These are phyloP conservation scores for Sporothrix globosa DNA, from an alignment of 2,329 filamentous ascomycete genomes.

Conservation along the genomic window DNA sequence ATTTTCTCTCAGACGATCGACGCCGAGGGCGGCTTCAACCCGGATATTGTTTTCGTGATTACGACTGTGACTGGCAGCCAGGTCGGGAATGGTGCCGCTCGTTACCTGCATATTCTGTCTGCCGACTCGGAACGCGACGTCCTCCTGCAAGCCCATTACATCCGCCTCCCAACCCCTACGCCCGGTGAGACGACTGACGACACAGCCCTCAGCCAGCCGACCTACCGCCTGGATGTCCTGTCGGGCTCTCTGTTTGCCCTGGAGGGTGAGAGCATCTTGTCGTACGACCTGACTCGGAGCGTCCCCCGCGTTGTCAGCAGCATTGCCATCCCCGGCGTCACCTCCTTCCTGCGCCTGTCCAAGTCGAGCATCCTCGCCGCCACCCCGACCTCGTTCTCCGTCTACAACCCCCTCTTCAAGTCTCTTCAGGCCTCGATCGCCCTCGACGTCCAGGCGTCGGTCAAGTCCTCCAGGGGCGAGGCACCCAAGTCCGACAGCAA, in stretches of 20 bases:
- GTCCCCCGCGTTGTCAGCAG: conserved; percentile 63
- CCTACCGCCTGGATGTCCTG: conserved; percentile 63
- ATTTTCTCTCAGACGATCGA: conserved; percentile 55
- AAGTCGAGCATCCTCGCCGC: conserved; percentile 66
- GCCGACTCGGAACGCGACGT: conserved; percentile 35
- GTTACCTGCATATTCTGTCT: conserved; percentile 46
- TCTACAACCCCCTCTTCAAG: conserved; percentile 72
- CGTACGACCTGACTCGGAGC: conserved; percentile 66
- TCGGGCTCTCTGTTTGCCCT: conserved; percentile 68
- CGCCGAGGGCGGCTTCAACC: conserved; percentile 49
- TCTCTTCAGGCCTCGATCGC: conserved; percentile 58
- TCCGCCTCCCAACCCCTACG: conserved; percentile 31
- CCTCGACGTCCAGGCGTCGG: conserved; percentile 44
- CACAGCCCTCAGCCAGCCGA: conserved; percentile 29
- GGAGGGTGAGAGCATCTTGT: conserved; percentile 55
- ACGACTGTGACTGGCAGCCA: conserved; percentile 45
- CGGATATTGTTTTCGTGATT: conserved; percentile 60
- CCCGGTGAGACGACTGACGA: conserved; percentile 7
- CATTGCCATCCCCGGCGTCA: conserved; percentile 55
- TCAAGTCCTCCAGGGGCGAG: conserved; percentile 29
- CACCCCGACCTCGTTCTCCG: conserved; percentile 58
- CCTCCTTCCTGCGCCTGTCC: conserved; percentile 68
- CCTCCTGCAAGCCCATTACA: conserved; percentile 38
- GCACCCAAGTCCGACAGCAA: conserved; percentile 41
- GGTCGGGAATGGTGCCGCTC: conserved; percentile 33